Conservation (phyloP, 441 rosid species). For the Melianthus villosus region DNA sequence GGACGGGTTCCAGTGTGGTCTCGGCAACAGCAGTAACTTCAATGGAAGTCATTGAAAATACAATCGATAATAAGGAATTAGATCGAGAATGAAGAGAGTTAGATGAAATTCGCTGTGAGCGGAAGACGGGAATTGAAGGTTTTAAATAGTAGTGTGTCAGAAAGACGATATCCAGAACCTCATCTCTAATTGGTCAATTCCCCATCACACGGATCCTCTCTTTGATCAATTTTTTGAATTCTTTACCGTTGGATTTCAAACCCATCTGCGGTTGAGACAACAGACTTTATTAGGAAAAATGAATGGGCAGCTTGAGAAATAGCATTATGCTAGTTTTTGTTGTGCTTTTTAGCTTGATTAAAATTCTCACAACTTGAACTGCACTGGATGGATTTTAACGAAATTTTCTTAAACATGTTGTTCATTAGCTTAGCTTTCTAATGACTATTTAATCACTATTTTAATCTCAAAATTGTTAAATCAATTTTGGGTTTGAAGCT, state of each 20-base stretch:
- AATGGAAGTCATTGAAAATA: constrained; percentile 34
- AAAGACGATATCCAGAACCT: constrained; percentile 21
- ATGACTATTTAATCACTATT: constrained; percentile 3
- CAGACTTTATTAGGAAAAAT: constrained; percentile 2
- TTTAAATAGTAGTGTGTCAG: constrained; percentile 43
- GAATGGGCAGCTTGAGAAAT: constrained; percentile 11
- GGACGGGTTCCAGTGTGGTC: constrained; percentile 14
- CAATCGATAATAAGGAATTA: no score
- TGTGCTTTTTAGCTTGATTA: constrained; percentile 51
- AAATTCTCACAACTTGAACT: constrained; percentile 17
- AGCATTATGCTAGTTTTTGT: constrained; percentile 17
- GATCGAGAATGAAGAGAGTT: background rate
- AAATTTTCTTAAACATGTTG: constrained; percentile 16
- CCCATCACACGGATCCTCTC: constrained; percentile 35
- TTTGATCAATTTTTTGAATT: constrained; percentile 34
- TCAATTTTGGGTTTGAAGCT: constrained; percentile 19
- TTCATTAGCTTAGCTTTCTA: constrained; percentile 34
- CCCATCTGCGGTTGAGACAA: constrained; percentile 27
- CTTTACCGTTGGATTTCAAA: constrained; percentile 33
- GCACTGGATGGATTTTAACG: constrained; percentile 11
- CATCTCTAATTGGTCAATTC: constrained; percentile 35
- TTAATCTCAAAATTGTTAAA: background rate
- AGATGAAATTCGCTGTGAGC: constrained; percentile 4
- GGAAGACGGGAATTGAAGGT: constrained; percentile 14
- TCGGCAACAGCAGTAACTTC: constrained; percentile 19